phyloP scores from a whole-genome alignment of 805 yeast genomes.

The Candida patagonica region DNA sequence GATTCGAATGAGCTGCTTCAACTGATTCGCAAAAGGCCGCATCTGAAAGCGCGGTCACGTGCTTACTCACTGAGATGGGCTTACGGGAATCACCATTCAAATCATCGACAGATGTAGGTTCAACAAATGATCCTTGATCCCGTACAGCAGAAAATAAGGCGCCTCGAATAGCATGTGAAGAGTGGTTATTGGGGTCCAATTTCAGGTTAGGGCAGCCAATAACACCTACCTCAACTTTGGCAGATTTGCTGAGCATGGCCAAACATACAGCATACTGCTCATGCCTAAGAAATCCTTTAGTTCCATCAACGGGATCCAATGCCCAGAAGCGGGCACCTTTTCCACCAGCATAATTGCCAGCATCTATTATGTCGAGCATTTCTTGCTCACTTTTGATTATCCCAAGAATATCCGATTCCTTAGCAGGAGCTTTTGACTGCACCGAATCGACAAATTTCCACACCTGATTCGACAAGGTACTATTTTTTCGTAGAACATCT shows the following conservation, averaged over 20 bases:
- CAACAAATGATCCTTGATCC: constrained; percentile 58
- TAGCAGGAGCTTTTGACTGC: constrained; percentile 22
- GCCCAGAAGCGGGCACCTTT: constrained; percentile 85
- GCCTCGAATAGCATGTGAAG: constrained; percentile 32
- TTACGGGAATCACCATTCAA: constrained; percentile 25
- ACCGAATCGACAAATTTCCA: constrained; percentile 39
- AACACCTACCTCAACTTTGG: constrained; percentile 78
- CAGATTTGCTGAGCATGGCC: constrained; percentile 70
- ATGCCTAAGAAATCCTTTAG: constrained; percentile 91
- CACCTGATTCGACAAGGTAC: constrained; percentile 43
- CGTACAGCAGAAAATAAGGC: constrained; percentile 65
- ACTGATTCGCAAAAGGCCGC: constrained; percentile 85
- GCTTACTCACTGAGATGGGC: constrained; percentile 42
- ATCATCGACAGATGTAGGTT: constrained; percentile 26
- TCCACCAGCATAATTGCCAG: constrained; percentile 78
- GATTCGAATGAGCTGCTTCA: constrained; percentile 91
- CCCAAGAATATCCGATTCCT: constrained; percentile 30
- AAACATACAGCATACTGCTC: constrained; percentile 88
- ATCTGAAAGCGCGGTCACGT: constrained; percentile 29
- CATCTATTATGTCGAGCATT: constrained; percentile 60
- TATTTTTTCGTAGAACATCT: constrained; percentile 46
- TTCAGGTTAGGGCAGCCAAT: constrained; percentile 90
- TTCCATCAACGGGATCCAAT: constrained; percentile 96
- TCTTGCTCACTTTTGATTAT: constrained; percentile 32
- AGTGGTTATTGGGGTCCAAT: constrained; percentile 27